These are phyloP conservation scores for Apiotrichum gamsii DNA, from an alignment of 1,284 basidiomycete genomes.

Conservation along the genomic window DNA sequence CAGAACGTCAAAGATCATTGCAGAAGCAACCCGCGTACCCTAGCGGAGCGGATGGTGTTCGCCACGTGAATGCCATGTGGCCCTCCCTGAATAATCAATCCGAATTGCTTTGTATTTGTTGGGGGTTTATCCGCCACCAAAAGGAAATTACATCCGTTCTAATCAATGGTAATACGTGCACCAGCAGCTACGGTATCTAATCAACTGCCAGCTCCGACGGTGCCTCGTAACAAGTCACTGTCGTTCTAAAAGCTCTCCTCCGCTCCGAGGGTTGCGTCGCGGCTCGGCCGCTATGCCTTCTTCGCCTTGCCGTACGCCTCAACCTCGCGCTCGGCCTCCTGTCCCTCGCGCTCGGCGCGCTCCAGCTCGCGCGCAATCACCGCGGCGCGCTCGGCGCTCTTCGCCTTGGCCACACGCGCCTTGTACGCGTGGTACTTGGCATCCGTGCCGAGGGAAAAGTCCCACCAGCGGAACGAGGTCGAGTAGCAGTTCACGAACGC, in stretches of 20 bases:
- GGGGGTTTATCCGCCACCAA: too few relatives aligned
- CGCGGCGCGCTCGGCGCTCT: constrained; percentile 49
- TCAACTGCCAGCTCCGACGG: too few relatives aligned
- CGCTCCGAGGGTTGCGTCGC: too few relatives aligned
- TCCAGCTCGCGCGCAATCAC: constrained; percentile 50
- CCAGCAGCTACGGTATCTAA: not conserved
- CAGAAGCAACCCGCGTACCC: too few relatives aligned
- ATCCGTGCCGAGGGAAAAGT: constrained; percentile 78
- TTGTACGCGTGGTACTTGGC: constrained; percentile 71
- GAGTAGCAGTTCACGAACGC: constrained; percentile 61
- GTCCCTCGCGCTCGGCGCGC: constrained; percentile 63
- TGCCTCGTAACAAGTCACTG: too few relatives aligned
- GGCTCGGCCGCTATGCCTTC: not conserved
- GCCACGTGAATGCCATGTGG: too few relatives aligned
- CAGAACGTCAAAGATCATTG: too few relatives aligned
- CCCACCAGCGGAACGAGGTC: constrained; percentile 89
- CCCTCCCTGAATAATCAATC: too few relatives aligned
- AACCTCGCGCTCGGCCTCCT: constrained; percentile 62
- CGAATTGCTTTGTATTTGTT: too few relatives aligned
- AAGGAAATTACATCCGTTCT: too few relatives aligned
- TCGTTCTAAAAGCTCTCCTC: too few relatives aligned
- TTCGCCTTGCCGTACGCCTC: constrained; percentile 15
- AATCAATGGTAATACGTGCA: not conserved
- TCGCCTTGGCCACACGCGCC: constrained; percentile 54
- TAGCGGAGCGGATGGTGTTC: too few relatives aligned